Percentiles rank a stretch among this genome's conserved stretches.
These are phyloP conservation scores for Chrysanthemum seticuspe DNA, from an alignment of 129 eudicot species.

Conservation along the genomic window DNA sequence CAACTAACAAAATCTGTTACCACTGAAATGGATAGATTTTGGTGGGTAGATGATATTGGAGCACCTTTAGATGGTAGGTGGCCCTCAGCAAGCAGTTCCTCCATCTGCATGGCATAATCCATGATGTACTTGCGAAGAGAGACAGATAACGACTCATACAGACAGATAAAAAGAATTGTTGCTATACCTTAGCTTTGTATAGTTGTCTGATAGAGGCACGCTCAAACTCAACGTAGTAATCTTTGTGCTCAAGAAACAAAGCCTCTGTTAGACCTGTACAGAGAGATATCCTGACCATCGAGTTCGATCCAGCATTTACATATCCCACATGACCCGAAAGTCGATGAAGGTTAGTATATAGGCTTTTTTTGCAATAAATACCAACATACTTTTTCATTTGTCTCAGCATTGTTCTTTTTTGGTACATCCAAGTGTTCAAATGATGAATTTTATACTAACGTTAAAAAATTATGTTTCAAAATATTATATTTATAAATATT, in stretches of 20 bases:
- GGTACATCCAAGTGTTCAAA: too few species aligned
- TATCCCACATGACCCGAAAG: background rate
- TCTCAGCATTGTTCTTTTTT: too few species aligned
- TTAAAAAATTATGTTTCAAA: too few species aligned
- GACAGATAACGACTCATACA: background rate
- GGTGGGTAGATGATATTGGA: slow-evolving; percentile 34
- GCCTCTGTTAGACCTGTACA: slow-evolving; percentile 83
- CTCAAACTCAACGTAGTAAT: slow-evolving; percentile 75
- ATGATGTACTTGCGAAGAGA: background rate
- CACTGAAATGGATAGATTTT: slow-evolving; percentile 59
- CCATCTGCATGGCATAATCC: slow-evolving; percentile 51
- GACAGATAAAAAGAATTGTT: slow-evolving; percentile 2
- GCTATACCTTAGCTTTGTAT: slow-evolving; percentile 71
- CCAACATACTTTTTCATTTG: too few species aligned
- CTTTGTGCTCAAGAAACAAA: slow-evolving; percentile 76
- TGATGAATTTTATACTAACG: background rate
- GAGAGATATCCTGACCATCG: slow-evolving; percentile 11
- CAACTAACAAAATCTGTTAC: slow-evolving; percentile 90
- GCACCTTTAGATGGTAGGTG: slow-evolving; percentile 75
- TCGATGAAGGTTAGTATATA: background rate
- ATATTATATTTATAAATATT: too few species aligned
- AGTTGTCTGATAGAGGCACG: slow-evolving; percentile 80
- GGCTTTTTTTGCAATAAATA: too few species aligned
- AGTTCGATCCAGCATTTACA: background rate
- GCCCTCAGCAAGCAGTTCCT: slow-evolving; percentile 76